Base-by-base conservation (phyloP, 164 flowering plant species). In the Macadamia tetraphylla region DNA sequence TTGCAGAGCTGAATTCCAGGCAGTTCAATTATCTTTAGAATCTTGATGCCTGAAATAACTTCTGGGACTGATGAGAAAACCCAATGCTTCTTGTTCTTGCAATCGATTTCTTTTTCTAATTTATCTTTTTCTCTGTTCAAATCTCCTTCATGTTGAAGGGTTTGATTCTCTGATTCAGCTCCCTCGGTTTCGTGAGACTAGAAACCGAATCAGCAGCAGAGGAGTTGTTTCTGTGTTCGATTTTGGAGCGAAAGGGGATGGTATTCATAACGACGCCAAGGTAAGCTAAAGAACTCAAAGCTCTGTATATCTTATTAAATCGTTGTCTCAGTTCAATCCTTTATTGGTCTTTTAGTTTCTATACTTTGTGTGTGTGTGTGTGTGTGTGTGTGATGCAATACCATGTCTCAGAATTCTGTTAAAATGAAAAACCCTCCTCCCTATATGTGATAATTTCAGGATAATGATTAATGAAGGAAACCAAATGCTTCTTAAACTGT, bases 201-300 rank as follows among this genome's bases (percentile, higher is more conserved):
- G 68, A 64, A 67, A 52, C 66, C 72, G 73, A 58, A 14, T 75
- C 72, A 66, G 71, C 43, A 67, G 68, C 60, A 69, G 64, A 67
- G 71, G 75, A 75, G 79, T 81, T 64, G 64, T 86, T 13, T 68
- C 63, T 70, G 81, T 88, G n/a, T 63, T 31, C 43, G 79, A 82
- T 70, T 83, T 68, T 71, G 96, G 93, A 63, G 96, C 93, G 6
- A 74, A 58, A 72, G 96, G 96, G n/a, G 83, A 90, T 78, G 91
- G 90, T 8, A 6, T 77, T 15, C 64, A 7, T 23, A 80, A 85
- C 69, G 91, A 88, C 48, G 84, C 91, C 23, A 40, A 81, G 88
- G 96, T 89, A 75, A 42, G 14, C 13, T 23, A n/a, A 23, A 44
- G 55, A 48, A 32, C 23, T 23, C 23, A 31, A 11, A 18, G 23